Conservation (phyloP, 2,329 filamentous ascomycete genomes). For the Endoconidiophora polonica region DNA sequence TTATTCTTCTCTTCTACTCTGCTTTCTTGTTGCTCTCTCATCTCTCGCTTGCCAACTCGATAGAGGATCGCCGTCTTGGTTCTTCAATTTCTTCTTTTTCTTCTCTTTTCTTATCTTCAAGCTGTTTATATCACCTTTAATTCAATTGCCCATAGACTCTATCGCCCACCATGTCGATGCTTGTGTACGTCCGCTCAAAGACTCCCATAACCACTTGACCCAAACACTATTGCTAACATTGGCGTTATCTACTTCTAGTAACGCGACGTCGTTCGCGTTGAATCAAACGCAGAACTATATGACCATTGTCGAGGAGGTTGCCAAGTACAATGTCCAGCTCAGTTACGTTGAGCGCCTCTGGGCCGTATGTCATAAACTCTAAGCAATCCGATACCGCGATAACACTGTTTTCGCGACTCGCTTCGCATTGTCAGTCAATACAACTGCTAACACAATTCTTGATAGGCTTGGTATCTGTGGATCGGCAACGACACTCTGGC, state of each 20-base stretch:
- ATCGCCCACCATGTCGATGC: slow-evolving; percentile 9
- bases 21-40: background rate
- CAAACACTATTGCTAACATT: slow-evolving; percentile 2
- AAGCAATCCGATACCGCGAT: slow-evolving; percentile 7
- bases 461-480: slow-evolving; percentile 76
- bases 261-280: slow-evolving; percentile 32
- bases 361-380: slow-evolving; percentile 40
- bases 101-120: slow-evolving; percentile 1
- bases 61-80: background rate
- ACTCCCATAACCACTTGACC: background rate
- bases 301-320: slow-evolving; percentile 43
- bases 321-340: slow-evolving; percentile 66
- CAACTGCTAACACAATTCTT: slow-evolving; percentile 10
- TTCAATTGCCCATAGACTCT: background rate
- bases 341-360: slow-evolving; percentile 78
- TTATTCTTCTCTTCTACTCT: background rate
- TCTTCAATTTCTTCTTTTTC: slow-evolving; percentile 3
- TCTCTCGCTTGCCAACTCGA: background rate
- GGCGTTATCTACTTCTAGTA: slow-evolving; percentile 22
- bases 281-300: slow-evolving; percentile 34
- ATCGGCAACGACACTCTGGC: slow-evolving; percentile 96
- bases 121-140: background rate
- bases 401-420: background rate
- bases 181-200: slow-evolving; percentile 10
- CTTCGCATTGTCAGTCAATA: background rate